These are phyloP conservation scores for Syzygium aromaticum DNA, from an alignment of 345 rosid species.

Conservation along the genomic window DNA sequence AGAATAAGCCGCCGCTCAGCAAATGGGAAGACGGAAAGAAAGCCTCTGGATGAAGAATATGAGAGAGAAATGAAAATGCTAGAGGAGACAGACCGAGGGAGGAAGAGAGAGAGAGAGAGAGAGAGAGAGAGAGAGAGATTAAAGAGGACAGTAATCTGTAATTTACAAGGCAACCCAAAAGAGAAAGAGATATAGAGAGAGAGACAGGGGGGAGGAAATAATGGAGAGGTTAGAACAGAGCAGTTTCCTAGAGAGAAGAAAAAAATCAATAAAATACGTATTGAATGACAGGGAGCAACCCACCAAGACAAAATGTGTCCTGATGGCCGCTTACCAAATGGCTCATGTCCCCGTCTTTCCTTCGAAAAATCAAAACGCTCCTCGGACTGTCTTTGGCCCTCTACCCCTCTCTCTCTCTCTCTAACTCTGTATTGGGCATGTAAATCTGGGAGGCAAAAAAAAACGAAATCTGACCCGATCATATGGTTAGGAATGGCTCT, in stretches of 20 bases:
- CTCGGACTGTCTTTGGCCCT: neutral
- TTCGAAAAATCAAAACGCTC: neutral
- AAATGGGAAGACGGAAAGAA: neutral
- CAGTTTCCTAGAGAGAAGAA: neutral
- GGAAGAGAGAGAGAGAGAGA: neutral
- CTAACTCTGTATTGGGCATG: neutral
- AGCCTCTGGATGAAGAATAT: conserved; percentile 8
- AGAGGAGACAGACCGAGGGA: neutral
- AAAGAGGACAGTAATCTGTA: conserved; percentile 9
- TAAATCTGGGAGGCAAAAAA: neutral
- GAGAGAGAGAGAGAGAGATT: neutral
- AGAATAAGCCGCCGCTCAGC: neutral
- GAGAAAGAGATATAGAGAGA: neutral
- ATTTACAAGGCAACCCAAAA: conserved; percentile 17
- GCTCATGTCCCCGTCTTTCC: neutral
- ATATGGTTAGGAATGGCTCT: neutral
- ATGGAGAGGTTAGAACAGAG: neutral
- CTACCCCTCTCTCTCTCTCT: neutral
- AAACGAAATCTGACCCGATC: neutral
- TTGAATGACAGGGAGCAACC: neutral
- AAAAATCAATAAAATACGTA: neutral
- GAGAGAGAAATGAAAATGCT: conserved; percentile 4
- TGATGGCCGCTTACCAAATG: conserved; percentile 23
- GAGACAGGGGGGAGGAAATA: neutral
- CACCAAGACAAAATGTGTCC: neutral